Evolutionary conservation across 768 basidiomycete species (phyloP).

Genomic region (Lanmaoa pseudosensibilis): DNA sequence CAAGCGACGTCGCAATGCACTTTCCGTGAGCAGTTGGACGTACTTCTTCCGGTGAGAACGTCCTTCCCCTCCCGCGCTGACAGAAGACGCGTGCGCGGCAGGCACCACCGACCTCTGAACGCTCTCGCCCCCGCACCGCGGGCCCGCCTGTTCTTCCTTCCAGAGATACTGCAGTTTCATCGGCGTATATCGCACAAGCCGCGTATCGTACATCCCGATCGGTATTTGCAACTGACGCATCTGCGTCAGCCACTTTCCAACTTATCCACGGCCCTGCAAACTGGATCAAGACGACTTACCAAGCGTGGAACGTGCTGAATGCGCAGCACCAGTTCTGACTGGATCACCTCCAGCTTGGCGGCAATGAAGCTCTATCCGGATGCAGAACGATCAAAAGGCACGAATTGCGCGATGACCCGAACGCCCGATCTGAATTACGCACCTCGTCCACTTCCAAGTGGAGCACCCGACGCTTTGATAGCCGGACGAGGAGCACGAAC

Average conservation of each 20-base stretch:
- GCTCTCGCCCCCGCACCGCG: not conserved
- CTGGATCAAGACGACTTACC: conserved; percentile 7
- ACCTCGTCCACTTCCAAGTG: conserved; percentile 29
- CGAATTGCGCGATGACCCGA: not conserved
- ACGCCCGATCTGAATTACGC: not conserved
- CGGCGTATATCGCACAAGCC: conserved; percentile 18
- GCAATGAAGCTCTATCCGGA: conserved; percentile 14
- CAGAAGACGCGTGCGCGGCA: not conserved
- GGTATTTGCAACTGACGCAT: conserved; percentile 13
- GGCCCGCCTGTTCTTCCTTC: conserved; percentile 5
- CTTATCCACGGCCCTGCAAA: not conserved
- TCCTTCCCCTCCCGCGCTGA: not conserved
- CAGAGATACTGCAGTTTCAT: conserved; percentile 17
- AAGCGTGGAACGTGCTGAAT: conserved; percentile 14
- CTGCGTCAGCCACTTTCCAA: conserved; percentile 1
- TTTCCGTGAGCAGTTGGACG: conserved; percentile 22
- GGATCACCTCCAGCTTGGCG: conserved; percentile 23
- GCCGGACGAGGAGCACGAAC: conserved; percentile 21
- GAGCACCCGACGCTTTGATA: conserved; percentile 21
- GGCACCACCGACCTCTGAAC: not conserved
- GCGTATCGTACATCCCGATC: conserved; percentile 16
- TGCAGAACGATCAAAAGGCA: not conserved
- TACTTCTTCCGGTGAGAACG: conserved; percentile 14
- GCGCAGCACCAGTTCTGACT: conserved; percentile 11
- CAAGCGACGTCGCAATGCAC: conserved; percentile 20